Evolutionary conservation across 1,284 basidiomycete genomes (phyloP), one percentile per base, ranked within the genome.

Genomic region (Ceratobasidium theobromae): DNA sequence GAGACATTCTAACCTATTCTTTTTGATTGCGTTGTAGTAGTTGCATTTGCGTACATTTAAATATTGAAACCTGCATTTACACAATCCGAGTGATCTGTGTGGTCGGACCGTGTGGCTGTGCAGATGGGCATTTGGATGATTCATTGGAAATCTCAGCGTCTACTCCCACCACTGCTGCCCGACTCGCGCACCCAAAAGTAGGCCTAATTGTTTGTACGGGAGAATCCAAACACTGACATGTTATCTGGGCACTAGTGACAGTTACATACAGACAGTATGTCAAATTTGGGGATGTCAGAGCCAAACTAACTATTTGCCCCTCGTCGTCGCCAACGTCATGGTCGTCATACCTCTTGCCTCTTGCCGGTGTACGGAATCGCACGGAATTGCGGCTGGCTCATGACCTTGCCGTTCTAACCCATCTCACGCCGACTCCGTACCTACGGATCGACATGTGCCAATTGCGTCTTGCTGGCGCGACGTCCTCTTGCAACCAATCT

Each of bases 181-280:
- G 45, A 45, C 46, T 33, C 60, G 60, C 49, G 49, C 25, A 46
- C 43, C 18, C 60, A 53, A 64, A 3, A 64, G 60, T 64, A 52
- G 33, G 60, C 41, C 40, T 62, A 25, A 48, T 45, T 35, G 32
- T 49, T 33, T 28, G 40, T 38, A 51, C 40, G 23, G 21, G 9
- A 16, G 45, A 27, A 35, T 25, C 3, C 46, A 33, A 28, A 62
- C 41, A 0, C 8, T 21, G 18, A 11, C 16, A 38, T 46, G 25
- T 27, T 23, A 64, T 16, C 32, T 67, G 46, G n/a, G n/a, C n/a
- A n/a, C n/a, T 67, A 72, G 71, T 72, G 71, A 60, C 69, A 21
- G 66, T 71, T 32, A 71, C 72, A 25, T 74, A 74, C 69, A 71
- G 72, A 67, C 73, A 74, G 73, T 74, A 53, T 62, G 73, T 65